phyloP scores from a whole-genome alignment of 1,139 yeast genomes.

The Ogataea hybrid region DNA sequence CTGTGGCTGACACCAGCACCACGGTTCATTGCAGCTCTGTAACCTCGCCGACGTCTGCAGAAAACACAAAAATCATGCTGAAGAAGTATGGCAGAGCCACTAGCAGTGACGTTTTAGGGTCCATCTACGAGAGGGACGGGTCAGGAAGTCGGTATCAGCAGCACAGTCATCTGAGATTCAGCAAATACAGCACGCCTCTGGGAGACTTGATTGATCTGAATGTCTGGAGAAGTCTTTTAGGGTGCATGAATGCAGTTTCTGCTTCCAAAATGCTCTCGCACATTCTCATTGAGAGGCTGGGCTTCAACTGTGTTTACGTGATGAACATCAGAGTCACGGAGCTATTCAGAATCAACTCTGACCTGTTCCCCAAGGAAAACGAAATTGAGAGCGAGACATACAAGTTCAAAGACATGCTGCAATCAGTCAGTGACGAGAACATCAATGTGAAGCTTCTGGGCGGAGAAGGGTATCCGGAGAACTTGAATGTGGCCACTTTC shows the following conservation, averaged over 20 bases:
- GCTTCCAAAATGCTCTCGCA: constrained; percentile 45
- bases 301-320: constrained; percentile 51
- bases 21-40: not conserved
- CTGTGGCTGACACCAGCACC: constrained; percentile 16
- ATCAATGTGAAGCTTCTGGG: constrained; percentile 51
- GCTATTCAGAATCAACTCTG: constrained; percentile 38
- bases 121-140: constrained; percentile 59
- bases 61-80: constrained; percentile 20
- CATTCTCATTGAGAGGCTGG: constrained; percentile 38
- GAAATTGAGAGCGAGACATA: constrained; percentile 46
- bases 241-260: constrained; percentile 41
- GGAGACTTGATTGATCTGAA: constrained; percentile 27
- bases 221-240: constrained; percentile 41
- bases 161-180: constrained; percentile 43
- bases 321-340: constrained; percentile 56
- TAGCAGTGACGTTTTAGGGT: constrained; percentile 34
- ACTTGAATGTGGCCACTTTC: constrained; percentile 32
- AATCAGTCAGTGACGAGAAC: constrained; percentile 34
- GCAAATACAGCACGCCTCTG: constrained; percentile 32
- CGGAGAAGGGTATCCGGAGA: constrained; percentile 37
- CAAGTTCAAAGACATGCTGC: constrained; percentile 38
- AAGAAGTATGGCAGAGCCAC: constrained; percentile 56
- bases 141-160: constrained; percentile 57
- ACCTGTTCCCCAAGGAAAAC: constrained; percentile 41
- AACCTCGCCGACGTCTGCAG: constrained; percentile 10